Evolutionary conservation across 2,329 filamentous ascomycete genomes (phyloP).

Genomic region (Ceratocystiopsis brevicomis): DNA sequence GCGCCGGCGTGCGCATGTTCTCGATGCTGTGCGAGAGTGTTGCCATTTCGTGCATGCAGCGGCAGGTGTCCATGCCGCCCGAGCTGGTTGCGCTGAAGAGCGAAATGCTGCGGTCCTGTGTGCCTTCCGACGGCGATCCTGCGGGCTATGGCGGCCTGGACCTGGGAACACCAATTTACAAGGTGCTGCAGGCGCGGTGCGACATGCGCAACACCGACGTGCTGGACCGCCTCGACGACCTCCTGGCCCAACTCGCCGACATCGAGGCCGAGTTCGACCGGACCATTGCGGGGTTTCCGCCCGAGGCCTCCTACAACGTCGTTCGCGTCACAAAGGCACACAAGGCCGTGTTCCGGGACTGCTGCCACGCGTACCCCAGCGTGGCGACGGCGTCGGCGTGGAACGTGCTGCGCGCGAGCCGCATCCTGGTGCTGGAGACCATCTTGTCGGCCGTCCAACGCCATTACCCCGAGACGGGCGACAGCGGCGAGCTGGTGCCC

Average conservation of each 20-base stretch:
- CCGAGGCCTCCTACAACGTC: slow-evolving; percentile 23
- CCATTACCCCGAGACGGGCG: slow-evolving; percentile 12
- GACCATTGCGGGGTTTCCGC: slow-evolving; percentile 20
- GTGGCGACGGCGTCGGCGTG: slow-evolving; percentile 26
- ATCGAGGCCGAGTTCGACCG: slow-evolving; percentile 25
- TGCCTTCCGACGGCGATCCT: not conserved
- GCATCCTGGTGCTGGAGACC: slow-evolving; percentile 29
- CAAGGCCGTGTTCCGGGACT: slow-evolving; percentile 21
- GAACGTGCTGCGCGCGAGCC: slow-evolving; percentile 27
- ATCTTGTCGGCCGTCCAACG: slow-evolving; percentile 24
- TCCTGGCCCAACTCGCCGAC: slow-evolving; percentile 20
- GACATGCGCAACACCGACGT: slow-evolving; percentile 21
- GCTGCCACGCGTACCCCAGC: slow-evolving; percentile 27
- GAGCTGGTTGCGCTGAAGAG: slow-evolving; percentile 26
- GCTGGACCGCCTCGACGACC: slow-evolving; percentile 20
- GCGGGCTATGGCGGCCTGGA: slow-evolving; percentile 18
- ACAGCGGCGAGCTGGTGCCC: slow-evolving; percentile 9
- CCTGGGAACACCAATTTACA: slow-evolving; percentile 25
- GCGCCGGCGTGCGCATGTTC: slow-evolving; percentile 31
- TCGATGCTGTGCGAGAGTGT: slow-evolving; percentile 32
- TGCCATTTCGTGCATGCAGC: slow-evolving; percentile 32
- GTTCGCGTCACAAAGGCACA: slow-evolving; percentile 21
- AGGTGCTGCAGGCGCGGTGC: slow-evolving; percentile 26
- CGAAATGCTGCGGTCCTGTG: slow-evolving; percentile 14
- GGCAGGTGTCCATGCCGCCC: slow-evolving; percentile 27